Evolutionary conservation across 306 rosid species (phyloP).

Genomic region (Gynostemma pentaphyllum): DNA sequence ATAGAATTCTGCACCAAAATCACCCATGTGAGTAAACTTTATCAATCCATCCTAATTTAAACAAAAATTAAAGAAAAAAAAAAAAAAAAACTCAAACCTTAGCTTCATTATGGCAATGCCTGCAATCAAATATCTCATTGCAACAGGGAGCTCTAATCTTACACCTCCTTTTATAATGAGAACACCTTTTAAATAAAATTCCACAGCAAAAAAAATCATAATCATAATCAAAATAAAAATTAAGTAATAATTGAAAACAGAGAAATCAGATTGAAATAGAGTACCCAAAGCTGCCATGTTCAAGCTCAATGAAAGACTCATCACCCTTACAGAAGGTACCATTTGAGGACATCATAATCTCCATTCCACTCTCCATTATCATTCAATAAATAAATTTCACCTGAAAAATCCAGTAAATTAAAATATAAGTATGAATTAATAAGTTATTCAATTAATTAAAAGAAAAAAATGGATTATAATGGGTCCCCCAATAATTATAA

Average conservation of each 20-base stretch:
- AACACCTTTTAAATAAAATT: constrained; percentile 19
- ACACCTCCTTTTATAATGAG: constrained; percentile 35
- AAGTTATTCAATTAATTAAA: neutral
- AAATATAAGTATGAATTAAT: neutral
- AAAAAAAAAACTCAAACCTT: constrained; percentile 15
- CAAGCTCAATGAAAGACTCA: constrained; percentile 5
- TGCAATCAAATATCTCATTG: constrained; percentile 33
- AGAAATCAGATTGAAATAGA: neutral
- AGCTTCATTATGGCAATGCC: constrained; percentile 40
- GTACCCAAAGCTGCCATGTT: constrained; percentile 24
- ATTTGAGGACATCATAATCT: constrained; percentile 7
- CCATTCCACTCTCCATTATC: constrained; percentile 19
- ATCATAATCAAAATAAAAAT: neutral
- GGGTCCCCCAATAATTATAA: too few relatives aligned
- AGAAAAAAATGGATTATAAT: too few relatives aligned
- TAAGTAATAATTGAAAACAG: neutral
- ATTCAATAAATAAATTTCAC: neutral
- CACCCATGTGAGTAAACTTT: neutral
- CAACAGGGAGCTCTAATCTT: constrained; percentile 46
- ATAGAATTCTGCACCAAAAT: constrained; percentile 37
- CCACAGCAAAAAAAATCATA: neutral
- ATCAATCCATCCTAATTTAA: neutral
- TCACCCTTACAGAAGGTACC: neutral
- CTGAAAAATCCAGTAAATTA: constrained; percentile 5
- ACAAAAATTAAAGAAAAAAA: neutral